A percentile compares a stretch with the other conserved stretches of the same genome.
Conservation (phyloP, 306 rosid genomes). For the Citrullus mucosospermus region DNA sequence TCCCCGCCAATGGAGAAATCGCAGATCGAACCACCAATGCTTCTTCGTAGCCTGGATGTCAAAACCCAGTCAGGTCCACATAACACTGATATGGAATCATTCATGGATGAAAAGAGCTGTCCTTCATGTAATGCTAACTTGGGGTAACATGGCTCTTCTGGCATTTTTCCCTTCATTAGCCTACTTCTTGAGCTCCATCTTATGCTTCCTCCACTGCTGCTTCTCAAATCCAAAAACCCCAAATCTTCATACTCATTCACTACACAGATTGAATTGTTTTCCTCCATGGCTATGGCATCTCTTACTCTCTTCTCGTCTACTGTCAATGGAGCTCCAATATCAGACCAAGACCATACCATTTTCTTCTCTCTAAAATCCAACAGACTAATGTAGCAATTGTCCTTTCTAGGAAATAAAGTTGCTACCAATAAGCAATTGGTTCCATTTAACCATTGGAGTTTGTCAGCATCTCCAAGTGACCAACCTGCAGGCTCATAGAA, state of each 20-base stretch:
- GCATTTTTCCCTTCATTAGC: constrained; percentile 75
- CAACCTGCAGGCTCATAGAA: constrained; percentile 75
- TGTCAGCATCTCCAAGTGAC: constrained; percentile 97
- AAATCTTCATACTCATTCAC: constrained; percentile 88
- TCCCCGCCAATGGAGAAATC: constrained; percentile 95
- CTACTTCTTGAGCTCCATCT: constrained; percentile 92
- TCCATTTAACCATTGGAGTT: constrained; percentile 70
- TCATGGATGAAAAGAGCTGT: constrained; percentile 89
- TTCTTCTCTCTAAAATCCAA: constrained; percentile 77
- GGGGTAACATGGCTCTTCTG: constrained; percentile 90
- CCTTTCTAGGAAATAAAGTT: constrained; percentile 82
- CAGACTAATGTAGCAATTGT: constrained; percentile 77
- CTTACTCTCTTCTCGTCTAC: constrained; percentile 72
- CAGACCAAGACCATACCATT: constrained; percentile 96
- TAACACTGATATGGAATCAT: constrained; percentile 79
- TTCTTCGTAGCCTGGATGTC: constrained; percentile 70
- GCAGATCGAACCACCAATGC: constrained; percentile 82
- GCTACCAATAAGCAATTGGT: constrained; percentile 69
- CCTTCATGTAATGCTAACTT: constrained; percentile 78
- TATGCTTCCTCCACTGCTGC: constrained; percentile 38
- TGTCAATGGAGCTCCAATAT: constrained; percentile 40
- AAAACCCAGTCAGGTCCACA: constrained; percentile 89
- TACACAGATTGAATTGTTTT: constrained; percentile 61
- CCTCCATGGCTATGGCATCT: constrained; percentile 91
- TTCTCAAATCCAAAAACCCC: constrained; percentile 83